phyloP scores from a whole-genome alignment of 352 stramenopile species.

The Peronospora belbahrii region DNA sequence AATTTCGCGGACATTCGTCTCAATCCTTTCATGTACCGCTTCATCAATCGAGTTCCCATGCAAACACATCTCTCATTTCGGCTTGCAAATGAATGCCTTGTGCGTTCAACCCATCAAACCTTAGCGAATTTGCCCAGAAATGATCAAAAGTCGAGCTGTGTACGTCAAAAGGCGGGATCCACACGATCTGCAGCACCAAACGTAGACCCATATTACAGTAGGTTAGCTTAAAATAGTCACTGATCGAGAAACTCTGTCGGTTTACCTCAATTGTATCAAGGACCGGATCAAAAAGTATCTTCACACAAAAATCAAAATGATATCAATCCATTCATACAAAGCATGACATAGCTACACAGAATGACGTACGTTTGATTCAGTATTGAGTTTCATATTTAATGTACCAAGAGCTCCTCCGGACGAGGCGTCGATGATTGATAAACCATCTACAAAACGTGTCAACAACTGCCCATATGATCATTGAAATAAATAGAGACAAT shows the following conservation, averaged over 20 bases:
- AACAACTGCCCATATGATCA: not conserved
- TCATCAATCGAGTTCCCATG: conserved; percentile 10
- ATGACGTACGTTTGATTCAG: conserved; percentile 10
- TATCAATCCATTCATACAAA: not conserved
- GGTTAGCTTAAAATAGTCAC: not conserved
- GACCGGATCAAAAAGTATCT: conserved; percentile 26
- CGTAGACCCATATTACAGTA: not conserved
- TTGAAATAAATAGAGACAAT: not conserved
- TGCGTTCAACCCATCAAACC: conserved; percentile 15
- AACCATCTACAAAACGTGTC: conserved; percentile 16
- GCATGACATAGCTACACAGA: not conserved
- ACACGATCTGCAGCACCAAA: conserved; percentile 26
- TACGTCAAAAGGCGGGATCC: conserved; percentile 14
- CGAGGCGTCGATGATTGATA: conserved; percentile 15
- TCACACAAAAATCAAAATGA: not conserved
- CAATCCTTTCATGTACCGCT: conserved; percentile 19
- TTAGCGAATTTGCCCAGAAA: conserved; percentile 21
- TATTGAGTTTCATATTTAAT: conserved; percentile 13
- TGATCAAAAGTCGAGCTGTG: conserved; percentile 35
- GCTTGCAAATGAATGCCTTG: conserved; percentile 38
- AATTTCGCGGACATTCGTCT: conserved; percentile 27
- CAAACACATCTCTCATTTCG: conserved; percentile 4
- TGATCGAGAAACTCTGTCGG: not conserved
- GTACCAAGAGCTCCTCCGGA: conserved; percentile 21
- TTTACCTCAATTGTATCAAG: conserved; percentile 34